These are phyloP conservation scores for Paramecium caudatum DNA, from an alignment of 73 alveolate species.

Conservation along the genomic window DNA sequence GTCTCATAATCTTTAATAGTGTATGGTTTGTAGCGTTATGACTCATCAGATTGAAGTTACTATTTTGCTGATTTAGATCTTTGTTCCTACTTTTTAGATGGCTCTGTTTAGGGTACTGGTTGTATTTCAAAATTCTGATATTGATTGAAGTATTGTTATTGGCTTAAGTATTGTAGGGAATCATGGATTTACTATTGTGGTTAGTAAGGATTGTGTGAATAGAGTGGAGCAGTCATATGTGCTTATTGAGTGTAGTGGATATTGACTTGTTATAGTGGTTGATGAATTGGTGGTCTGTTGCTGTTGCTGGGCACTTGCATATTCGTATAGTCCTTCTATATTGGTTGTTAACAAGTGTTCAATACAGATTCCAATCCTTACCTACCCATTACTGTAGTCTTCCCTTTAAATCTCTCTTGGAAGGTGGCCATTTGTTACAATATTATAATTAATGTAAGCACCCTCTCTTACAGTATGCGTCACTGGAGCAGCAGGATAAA, in stretches of 20 bases:
- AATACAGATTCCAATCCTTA: constrained; percentile 66
- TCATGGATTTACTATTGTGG: background rate
- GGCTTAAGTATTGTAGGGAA: background rate
- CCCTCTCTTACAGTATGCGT: constrained; percentile 82
- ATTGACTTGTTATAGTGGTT: background rate
- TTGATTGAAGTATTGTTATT: constrained; percentile 30
- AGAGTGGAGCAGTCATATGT: background rate
- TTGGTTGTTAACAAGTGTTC: constrained; percentile 46
- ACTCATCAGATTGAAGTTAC: constrained; percentile 2
- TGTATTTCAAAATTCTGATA: background rate
- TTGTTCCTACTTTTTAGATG: background rate
- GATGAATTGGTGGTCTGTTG: background rate
- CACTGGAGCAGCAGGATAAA: constrained; percentile 96
- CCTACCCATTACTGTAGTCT: constrained; percentile 67
- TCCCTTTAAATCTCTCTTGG: constrained; percentile 62
- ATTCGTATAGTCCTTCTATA: background rate
- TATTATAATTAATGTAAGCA: too few relatives aligned
- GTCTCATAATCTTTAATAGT: constrained; percentile 93
- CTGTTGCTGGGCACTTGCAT: background rate
- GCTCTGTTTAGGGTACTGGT: background rate
- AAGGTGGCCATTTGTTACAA: constrained; percentile 72
- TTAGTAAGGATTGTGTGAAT: constrained; percentile 29
- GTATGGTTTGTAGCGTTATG: constrained; percentile 85
- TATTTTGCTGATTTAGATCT: constrained; percentile 51
- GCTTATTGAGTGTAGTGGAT: background rate